These are phyloP conservation scores for Parascedosporium putredinis DNA, from an alignment of 2,329 filamentous ascomycete species.

Conservation along the genomic window DNA sequence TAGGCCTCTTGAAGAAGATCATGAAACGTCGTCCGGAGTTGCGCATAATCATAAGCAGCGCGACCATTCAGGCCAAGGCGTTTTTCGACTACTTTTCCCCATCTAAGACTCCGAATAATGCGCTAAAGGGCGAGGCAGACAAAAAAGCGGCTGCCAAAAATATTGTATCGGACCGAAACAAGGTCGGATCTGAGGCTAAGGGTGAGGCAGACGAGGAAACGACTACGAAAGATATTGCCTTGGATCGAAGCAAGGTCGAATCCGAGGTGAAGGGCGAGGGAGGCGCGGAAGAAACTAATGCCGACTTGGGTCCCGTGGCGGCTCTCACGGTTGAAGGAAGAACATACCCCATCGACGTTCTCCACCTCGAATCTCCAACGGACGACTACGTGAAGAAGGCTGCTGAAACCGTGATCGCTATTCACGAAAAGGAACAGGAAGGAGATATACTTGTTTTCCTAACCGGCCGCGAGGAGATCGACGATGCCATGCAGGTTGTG, in stretches of 20 bases:
- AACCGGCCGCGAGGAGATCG: conserved; percentile 89
- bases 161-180: conserved; percentile 24
- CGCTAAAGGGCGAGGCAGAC: too few relatives aligned
- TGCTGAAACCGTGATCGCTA: conserved; percentile 74
- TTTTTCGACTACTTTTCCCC: conserved; percentile 66
- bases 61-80: conserved; percentile 80
- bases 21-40: conserved; percentile 68
- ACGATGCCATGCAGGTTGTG: conserved; percentile 25
- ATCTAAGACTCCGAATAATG: neutral
- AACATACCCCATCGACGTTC: conserved; percentile 77
- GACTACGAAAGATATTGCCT: too few relatives aligned
- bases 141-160: too few relatives aligned
- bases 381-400: conserved; percentile 83
- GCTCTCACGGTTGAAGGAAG: conserved; percentile 61
- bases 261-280: conserved; percentile 21
- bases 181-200: conserved; percentile 13
- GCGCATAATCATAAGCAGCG: conserved; percentile 83
- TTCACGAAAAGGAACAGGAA: conserved; percentile 68
- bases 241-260: too few relatives aligned
- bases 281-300: neutral
- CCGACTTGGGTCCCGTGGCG: neutral
- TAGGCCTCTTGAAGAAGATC: conserved; percentile 89
- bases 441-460: conserved; percentile 89
- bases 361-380: conserved; percentile 67
- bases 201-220: neutral